Conservation (phyloP, 257 asterid genomes). For the Orobanche coerulescens region DNA sequence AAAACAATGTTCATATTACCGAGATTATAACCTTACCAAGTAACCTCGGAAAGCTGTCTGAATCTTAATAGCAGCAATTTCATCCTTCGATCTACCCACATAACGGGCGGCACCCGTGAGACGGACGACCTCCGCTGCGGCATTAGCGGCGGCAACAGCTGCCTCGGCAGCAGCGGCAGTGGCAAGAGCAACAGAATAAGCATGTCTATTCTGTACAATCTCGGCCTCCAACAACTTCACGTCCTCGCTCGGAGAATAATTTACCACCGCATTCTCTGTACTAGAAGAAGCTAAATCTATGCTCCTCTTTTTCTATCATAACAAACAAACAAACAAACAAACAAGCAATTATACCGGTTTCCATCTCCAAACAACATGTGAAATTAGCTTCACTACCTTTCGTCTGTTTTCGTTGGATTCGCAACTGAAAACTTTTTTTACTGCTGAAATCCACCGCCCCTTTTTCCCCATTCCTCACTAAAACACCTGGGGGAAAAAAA, state of each 20-base stretch:
- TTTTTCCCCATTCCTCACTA: slow-evolving; percentile 52
- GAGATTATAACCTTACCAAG: slow-evolving; percentile 40
- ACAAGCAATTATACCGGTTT: not conserved
- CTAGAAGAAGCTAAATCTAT: slow-evolving; percentile 24
- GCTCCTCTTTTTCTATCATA: slow-evolving; percentile 34
- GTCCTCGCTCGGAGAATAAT: slow-evolving; percentile 29
- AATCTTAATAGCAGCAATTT: slow-evolving; percentile 72
- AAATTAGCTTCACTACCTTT: slow-evolving; percentile 40
- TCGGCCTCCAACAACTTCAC: slow-evolving; percentile 49
- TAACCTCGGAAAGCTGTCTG: slow-evolving; percentile 75
- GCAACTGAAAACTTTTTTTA: slow-evolving; percentile 49
- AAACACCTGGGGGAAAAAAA: not conserved
- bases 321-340: not conserved
- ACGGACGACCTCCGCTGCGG: slow-evolving; percentile 86
- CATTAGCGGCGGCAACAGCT: slow-evolving; percentile 82
- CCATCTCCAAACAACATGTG: not conserved
- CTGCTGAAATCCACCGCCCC: slow-evolving; percentile 47
- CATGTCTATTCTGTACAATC: slow-evolving; percentile 65
- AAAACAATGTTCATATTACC: not conserved
- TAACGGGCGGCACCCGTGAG: slow-evolving; percentile 44
- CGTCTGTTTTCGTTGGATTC: slow-evolving; percentile 38
- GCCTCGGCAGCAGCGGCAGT: slow-evolving; percentile 93
- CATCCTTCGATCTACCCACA: slow-evolving; percentile 58
- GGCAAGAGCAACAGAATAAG: slow-evolving; percentile 73
- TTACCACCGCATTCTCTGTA: slow-evolving; percentile 24